phyloP scores from a whole-genome alignment of 1,139 yeast species.

The Blastobotrys petasosporus region DNA sequence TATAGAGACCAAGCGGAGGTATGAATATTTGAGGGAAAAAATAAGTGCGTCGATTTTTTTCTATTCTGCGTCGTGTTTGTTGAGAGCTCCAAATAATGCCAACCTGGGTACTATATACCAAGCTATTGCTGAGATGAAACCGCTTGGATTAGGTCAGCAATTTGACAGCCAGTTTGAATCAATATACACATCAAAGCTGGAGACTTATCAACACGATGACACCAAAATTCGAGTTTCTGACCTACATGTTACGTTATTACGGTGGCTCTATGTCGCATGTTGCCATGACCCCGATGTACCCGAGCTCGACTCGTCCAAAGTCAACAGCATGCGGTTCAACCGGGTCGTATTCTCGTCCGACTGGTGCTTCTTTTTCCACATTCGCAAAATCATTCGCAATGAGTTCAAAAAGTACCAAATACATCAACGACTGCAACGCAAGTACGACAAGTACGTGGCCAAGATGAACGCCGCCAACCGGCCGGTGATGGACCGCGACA shows the following conservation, averaged over 20 bases:
- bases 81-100: background rate
- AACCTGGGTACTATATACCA: too few relatives aligned
- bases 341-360: conserved; percentile 4
- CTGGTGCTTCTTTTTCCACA: conserved; percentile 4
- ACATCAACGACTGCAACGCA: background rate
- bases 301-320: background rate
- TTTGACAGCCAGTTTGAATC: background rate
- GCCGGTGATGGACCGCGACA: background rate
- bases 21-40: background rate
- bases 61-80: background rate
- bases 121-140: background rate
- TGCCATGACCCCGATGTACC: conserved; percentile 6
- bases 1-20: background rate
- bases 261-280: conserved; percentile 7
- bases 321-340: background rate
- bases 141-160: background rate
- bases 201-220: background rate
- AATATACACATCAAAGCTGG: background rate
- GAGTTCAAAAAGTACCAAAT: background rate
- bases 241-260: background rate
- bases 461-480: background rate
- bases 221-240: background rate
- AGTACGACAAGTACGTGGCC: background rate
- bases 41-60: background rate
- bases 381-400: background rate